Evolutionary conservation across 164 flowering plant species (phyloP), one percentile per base, ranked within the genome.

Genomic region (Paratinospora sagittata): DNA sequence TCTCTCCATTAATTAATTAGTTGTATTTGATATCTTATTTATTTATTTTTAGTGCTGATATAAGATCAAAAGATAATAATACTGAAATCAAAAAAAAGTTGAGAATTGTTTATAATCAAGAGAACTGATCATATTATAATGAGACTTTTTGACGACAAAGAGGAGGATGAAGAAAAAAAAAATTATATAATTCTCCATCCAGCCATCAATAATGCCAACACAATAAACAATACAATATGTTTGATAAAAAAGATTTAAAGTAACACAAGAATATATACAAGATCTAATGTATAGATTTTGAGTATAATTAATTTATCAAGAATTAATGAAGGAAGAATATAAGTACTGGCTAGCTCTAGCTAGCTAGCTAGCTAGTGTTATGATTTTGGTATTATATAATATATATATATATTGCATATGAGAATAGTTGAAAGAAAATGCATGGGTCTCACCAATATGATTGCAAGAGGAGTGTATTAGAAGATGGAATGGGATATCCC

Each of bases 371-470:
- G 3, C 34, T 30, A 30, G 34, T 1, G 34, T 30, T 30, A 30
- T 30, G 2, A 30, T 1, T 1, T 30, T 30, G 34, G 3, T 30
- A 30, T 30, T 30, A 17, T 55, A 55, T n/a, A 52, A 16, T 3
- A 16, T n/a, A 52, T 52, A 30, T 52, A 52, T n/a, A 52, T n/a
- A n/a, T n/a, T n/a, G n/a, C n/a, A n/a, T n/a, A n/a, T n/a, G n/a
- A n/a, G n/a, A n/a, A n/a, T n/a, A n/a, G n/a, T n/a, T n/a, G n/a
- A n/a, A n/a, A n/a, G n/a, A n/a, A n/a, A n/a, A n/a, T n/a, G n/a
- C n/a, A n/a, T 55, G 61, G 37, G 66, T 63, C 66, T 30, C 66
- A 63, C 66, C 30, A 63, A 63, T 63, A 6, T 17, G 37, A 63
- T 63, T 55, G 24, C 66, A 63, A 63, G 13, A 63, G 39, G 8